Conservation (phyloP, 345 rosid species). For the Leavenworthia alabamica region DNA sequence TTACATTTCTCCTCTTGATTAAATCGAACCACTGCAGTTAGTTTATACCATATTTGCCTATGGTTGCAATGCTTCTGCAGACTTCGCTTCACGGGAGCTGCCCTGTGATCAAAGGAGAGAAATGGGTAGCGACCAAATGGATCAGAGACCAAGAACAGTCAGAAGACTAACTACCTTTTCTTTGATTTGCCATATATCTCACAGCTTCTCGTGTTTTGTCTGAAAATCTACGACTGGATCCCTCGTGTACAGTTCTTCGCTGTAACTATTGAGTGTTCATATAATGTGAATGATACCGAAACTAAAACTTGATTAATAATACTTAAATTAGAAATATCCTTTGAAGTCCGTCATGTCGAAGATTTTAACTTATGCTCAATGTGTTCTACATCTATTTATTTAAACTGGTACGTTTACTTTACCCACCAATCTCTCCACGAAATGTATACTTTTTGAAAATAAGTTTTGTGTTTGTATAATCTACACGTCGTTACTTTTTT, state of each 20-base stretch:
- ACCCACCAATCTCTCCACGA: not conserved
- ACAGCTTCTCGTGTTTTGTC: not conserved
- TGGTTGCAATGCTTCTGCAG: slow-evolving; percentile 35
- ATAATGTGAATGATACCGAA: slow-evolving; percentile 2
- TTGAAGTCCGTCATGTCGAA: not conserved
- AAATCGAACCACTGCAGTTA: not conserved
- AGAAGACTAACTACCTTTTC: slow-evolving; percentile 10
- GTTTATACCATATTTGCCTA: not conserved
- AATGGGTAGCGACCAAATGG: slow-evolving; percentile 94
- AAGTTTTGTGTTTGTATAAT: not conserved
- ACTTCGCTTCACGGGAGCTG: slow-evolving; percentile 89
- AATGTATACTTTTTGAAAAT: not conserved
- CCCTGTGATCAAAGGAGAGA: slow-evolving; percentile 69
- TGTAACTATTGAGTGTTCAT: slow-evolving; percentile 1
- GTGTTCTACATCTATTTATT: not conserved
- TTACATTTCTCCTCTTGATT: not conserved
- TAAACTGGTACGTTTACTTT: not conserved
- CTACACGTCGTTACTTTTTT: not conserved
- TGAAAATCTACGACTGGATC: not conserved
- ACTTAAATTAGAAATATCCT: not conserved
- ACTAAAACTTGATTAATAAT: not conserved
- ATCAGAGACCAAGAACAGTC: slow-evolving; percentile 60
- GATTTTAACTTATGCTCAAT: not conserved
- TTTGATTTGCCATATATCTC: not conserved
- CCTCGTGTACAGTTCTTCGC: slow-evolving; percentile 16